Evolutionary conservation across 2,329 filamentous ascomycete genomes (phyloP).

Genomic region (Dactylellina cionopaga): DNA sequence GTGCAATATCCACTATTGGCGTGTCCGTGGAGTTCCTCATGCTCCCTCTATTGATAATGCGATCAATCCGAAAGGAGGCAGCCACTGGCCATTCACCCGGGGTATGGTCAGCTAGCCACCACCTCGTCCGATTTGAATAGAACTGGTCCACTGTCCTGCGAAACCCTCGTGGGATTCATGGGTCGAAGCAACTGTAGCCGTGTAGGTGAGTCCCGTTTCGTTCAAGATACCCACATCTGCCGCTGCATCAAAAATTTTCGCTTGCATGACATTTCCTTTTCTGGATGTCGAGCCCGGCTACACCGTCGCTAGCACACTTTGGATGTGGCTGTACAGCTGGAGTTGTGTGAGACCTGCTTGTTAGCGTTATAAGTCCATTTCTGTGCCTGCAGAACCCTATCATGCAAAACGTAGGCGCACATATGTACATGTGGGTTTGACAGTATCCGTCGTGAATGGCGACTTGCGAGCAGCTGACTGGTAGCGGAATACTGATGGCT

Average conservation of each 20-base stretch:
- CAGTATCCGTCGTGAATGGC: conserved; percentile 5
- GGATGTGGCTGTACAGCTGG: conserved; percentile 50
- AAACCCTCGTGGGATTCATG: conserved; percentile 1
- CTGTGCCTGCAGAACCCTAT: conserved; percentile 52
- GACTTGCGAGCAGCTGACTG: conserved; percentile 37
- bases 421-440: conserved; percentile 18
- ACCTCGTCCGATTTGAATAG: conserved; percentile 15
- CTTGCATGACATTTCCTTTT: conserved; percentile 52
- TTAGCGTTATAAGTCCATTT: conserved; percentile 8
- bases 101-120: conserved; percentile 48
- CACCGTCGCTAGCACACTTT: conserved; percentile 51
- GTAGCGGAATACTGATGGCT: too few relatives aligned
- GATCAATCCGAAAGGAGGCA: conserved; percentile 31
- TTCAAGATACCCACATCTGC: conserved; percentile 45
- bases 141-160: conserved; percentile 9
- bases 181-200: conserved; percentile 50
- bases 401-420: conserved; percentile 17
- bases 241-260: conserved; percentile 41
- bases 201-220: conserved; percentile 43
- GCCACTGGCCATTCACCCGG: conserved; percentile 34
- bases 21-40: conserved; percentile 16
- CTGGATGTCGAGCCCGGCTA: conserved; percentile 50
- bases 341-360: conserved; percentile 30
- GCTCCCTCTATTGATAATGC: conserved; percentile 25
- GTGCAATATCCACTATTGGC: conserved; percentile 22